Percentiles rank a stretch among this genome's conserved stretches.
These are phyloP conservation scores for Entomortierella beljakovae DNA, from an alignment of 192 early-diverging fungal genomes.

Conservation along the genomic window DNA sequence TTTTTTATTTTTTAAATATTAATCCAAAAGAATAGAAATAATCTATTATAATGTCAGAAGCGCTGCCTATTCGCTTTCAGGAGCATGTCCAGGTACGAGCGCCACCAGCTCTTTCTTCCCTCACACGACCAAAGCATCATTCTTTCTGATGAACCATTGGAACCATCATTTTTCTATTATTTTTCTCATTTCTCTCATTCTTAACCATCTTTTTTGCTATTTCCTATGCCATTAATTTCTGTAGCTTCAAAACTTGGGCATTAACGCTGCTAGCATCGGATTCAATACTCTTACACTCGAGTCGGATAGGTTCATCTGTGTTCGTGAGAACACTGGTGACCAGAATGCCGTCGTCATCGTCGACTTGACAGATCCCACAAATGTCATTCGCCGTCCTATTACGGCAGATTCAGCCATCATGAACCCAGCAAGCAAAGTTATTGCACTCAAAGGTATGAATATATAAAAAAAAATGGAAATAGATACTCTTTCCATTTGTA, in stretches of 20 bases:
- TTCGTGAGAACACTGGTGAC: constrained; percentile 79
- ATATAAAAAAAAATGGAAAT: neutral
- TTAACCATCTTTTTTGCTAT: neutral
- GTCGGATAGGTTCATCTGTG: constrained; percentile 98
- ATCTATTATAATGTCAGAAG: constrained; percentile 71
- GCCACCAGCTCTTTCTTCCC: neutral
- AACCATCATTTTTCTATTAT: neutral
- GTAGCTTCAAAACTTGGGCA: constrained; percentile 90
- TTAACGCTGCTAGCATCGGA: constrained; percentile 93
- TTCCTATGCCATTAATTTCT: neutral
- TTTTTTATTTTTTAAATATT: neutral
- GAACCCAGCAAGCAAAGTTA: constrained; percentile 93
- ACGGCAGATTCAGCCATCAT: constrained; percentile 98
- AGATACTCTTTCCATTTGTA: neutral
- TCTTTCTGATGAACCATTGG: neutral
- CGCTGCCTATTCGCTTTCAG: constrained; percentile 94
- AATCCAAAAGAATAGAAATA: neutral
- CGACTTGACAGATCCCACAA: constrained; percentile 88
- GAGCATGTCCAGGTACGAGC: constrained; percentile 93
- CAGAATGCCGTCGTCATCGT: constrained; percentile 95
- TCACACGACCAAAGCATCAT: neutral
- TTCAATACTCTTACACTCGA: constrained; percentile 99
- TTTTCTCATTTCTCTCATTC: neutral
- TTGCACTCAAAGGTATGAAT: constrained; percentile 90
- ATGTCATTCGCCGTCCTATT: constrained; percentile 90